Conservation (phyloP, 202 grass and related monocot species). For the Hordeum pubiflorum region DNA sequence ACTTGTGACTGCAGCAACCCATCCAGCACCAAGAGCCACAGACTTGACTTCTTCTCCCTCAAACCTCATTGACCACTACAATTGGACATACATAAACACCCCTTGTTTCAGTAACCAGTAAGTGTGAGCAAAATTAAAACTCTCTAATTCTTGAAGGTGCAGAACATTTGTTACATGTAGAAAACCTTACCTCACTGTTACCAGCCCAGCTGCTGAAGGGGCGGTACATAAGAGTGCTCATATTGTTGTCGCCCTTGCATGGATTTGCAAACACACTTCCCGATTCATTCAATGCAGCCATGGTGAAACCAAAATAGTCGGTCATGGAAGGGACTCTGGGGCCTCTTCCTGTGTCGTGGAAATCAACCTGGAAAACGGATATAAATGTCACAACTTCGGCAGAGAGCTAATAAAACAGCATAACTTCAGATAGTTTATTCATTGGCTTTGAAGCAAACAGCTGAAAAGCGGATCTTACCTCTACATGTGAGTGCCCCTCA, state of each 20-base stretch:
- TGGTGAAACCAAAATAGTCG: conserved; percentile 98
- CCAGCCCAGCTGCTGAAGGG: conserved; percentile 91
- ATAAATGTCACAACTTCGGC: neutral
- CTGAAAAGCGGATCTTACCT: conserved; percentile 36
- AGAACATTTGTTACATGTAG: neutral
- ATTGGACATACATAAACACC: conserved; percentile 11
- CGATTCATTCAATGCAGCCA: conserved; percentile 76
- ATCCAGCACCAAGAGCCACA: conserved; percentile 71
- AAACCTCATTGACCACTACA: conserved; percentile 98
- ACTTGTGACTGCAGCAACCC: conserved; percentile 80
- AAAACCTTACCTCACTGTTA: conserved; percentile 74
- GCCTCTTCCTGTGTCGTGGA: conserved; percentile 96
- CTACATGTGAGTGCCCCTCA: conserved; percentile 78
- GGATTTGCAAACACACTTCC: conserved; percentile 87
- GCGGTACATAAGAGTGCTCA: conserved; percentile 97
- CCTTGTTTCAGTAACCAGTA: conserved; percentile 3
- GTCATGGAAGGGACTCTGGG: conserved; percentile 92
- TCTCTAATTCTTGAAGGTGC: neutral
- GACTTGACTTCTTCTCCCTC: conserved; percentile 88
- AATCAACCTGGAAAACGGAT: conserved; percentile 61
- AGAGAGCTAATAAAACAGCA: neutral
- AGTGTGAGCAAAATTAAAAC: neutral
- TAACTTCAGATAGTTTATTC: neutral
- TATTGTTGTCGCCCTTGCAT: conserved; percentile 91
- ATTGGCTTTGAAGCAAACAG: neutral